phyloP scores from a whole-genome alignment of 768 basidiomycete species.

The Lentinula edodes region DNA sequence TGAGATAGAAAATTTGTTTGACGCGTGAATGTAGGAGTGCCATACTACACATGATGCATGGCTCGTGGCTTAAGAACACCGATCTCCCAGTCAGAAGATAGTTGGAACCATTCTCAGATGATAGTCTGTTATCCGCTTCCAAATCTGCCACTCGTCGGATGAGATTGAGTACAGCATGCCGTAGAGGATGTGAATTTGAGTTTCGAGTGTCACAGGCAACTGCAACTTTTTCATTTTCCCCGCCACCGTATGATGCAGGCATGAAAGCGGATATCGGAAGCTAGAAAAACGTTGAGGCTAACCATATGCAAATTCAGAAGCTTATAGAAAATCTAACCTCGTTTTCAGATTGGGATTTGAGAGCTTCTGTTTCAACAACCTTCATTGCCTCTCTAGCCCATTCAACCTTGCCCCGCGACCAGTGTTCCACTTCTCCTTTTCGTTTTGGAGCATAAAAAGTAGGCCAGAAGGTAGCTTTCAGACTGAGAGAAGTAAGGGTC shows the following conservation, averaged over 20 bases:
- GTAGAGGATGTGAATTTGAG: slow-evolving; percentile 68
- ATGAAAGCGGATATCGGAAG: slow-evolving; percentile 74
- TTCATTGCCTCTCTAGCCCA: slow-evolving; percentile 78
- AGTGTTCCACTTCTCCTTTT: slow-evolving; percentile 60
- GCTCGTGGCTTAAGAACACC: slow-evolving; percentile 92
- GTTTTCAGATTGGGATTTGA: slow-evolving; percentile 35
- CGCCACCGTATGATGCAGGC: slow-evolving; percentile 41
- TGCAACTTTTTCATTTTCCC: slow-evolving; percentile 12
- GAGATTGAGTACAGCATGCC: slow-evolving; percentile 79
- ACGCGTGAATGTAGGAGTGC: slow-evolving; percentile 93
- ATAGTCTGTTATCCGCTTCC: neutral
- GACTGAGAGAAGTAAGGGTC: slow-evolving; percentile 54
- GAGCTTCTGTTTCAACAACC: slow-evolving; percentile 44
- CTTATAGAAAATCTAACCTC: slow-evolving; percentile 44
- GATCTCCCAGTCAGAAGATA: slow-evolving; percentile 85
- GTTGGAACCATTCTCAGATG: slow-evolving; percentile 48
- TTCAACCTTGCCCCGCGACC: slow-evolving; percentile 57
- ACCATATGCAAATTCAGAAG: slow-evolving; percentile 1
- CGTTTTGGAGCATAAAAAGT: slow-evolving; percentile 66
- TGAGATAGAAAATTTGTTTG: slow-evolving; percentile 73
- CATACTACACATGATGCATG: slow-evolving; percentile 98
- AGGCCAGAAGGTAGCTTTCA: slow-evolving; percentile 84
- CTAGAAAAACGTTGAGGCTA: slow-evolving; percentile 26
- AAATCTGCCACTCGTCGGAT: slow-evolving; percentile 61
- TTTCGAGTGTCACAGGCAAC: slow-evolving; percentile 66